phyloP scores from a whole-genome alignment of 306 rosid species.

The barrel medic (Medicago truncatula) region MtrunA17r5.0-ANR NC_053049.1:31205001-31205500 shows the following conservation, averaged over 20 bases:
- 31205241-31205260: conserved; percentile 2
- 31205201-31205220: neutral
- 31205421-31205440: neutral
- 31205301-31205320: neutral
- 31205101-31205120: neutral
- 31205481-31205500: neutral
- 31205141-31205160: neutral
- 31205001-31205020: neutral
- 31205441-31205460: conserved; percentile 3
- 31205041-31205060: neutral
- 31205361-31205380: neutral
- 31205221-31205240: neutral
- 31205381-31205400: conserved; percentile 12
- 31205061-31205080: neutral
- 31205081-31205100: neutral
- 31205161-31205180: neutral
- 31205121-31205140: neutral
- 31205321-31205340: neutral
- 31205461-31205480: neutral
- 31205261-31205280: neutral
- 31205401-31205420: neutral
- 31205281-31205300: neutral
- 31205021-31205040: neutral
- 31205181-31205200: neutral
- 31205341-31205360: neutral